These are phyloP conservation scores for Cymbidium sinense DNA, from an alignment of 106 monocot genomes.

Conservation along the genomic window DNA sequence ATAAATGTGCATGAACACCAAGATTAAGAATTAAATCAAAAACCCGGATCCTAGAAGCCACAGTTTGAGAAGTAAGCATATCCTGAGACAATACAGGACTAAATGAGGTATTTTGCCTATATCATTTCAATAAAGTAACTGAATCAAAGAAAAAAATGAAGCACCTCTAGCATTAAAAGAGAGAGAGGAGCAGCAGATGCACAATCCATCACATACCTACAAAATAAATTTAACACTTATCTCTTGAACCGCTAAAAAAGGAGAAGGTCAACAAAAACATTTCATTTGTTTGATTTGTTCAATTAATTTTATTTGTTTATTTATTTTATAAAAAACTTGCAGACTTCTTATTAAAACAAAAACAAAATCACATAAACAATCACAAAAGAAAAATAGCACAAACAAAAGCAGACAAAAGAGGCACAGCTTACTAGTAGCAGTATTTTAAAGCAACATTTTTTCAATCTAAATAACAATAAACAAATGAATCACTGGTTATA, in stretches of 20 bases:
- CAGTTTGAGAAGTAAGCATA: constrained; percentile 66
- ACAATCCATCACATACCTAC: constrained; percentile 91
- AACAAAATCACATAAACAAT: background rate
- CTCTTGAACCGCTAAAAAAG: background rate
- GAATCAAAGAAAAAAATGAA: constrained; percentile 10
- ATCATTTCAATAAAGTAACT: background rate
- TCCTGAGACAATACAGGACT: constrained; percentile 45
- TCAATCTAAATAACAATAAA: background rate
- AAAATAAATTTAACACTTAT: constrained; percentile 21
- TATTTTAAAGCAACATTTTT: background rate
- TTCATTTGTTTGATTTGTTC: background rate
- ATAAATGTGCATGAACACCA: constrained; percentile 89
- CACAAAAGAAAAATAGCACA: background rate
- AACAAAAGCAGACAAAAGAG: no score
- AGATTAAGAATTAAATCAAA: constrained; percentile 94
- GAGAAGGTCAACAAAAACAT: background rate
- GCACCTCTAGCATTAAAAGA: constrained; percentile 92
- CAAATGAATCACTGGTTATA: background rate
- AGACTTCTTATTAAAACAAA: background rate
- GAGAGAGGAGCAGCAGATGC: constrained; percentile 71
- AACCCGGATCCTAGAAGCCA: constrained; percentile 56
- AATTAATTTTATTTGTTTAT: background rate
- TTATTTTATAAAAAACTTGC: background rate
- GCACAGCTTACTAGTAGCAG: no score
- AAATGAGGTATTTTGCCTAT: constrained; percentile 10